Evolutionary conservation across 768 basidiomycete species (phyloP), one percentile per base, ranked within the genome.

Genomic region (Hemileccinum impolitum): DNA sequence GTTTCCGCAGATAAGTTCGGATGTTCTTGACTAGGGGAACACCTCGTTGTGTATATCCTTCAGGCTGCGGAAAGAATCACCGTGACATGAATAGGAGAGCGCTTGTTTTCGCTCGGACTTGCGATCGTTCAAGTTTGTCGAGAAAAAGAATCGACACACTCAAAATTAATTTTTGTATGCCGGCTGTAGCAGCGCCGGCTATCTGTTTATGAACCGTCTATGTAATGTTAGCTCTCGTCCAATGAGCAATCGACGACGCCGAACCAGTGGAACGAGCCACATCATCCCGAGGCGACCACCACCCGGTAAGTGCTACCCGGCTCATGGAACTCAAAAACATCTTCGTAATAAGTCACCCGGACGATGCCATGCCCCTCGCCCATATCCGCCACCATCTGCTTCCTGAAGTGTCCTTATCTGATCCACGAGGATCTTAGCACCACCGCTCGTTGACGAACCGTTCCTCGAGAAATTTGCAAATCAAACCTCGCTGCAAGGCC

Each of bases 291-390:
- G 48, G 53, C 31, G 57, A 50, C 17, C 44, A 81, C 76, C 17
- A 62, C 72, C 51, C 69, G 68, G 43, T 76, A 15, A 19, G 17
- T 37, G 36, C 71, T 73, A 50, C 76, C 78, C 17, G 78, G 76
- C 51, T 81, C 77, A 61, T 76, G 73, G 72, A 73, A 76, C n/a
- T 60, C 49, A 46, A 82, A 75, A 53, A 78, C 80, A 54, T 69
- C 50, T 60, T 68, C 60, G 61, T 59, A 55, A 56, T 67, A 66
- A 28, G 34, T 49, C 38, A 62, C 47, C 42, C 59, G 51, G 50
- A 43, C 45, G 44, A 57, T 54, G 49, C 57, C 50, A 52, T 52
- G 32, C 52, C 48, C 57, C 43, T 57, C 49, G 37, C 65, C 70
- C 55, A 73, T 53, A 50, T 73, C 72, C 56, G 55, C 48, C 52